Evolutionary conservation across 306 rosid species (phyloP).

Genomic region (Crotalaria pallida): DNA sequence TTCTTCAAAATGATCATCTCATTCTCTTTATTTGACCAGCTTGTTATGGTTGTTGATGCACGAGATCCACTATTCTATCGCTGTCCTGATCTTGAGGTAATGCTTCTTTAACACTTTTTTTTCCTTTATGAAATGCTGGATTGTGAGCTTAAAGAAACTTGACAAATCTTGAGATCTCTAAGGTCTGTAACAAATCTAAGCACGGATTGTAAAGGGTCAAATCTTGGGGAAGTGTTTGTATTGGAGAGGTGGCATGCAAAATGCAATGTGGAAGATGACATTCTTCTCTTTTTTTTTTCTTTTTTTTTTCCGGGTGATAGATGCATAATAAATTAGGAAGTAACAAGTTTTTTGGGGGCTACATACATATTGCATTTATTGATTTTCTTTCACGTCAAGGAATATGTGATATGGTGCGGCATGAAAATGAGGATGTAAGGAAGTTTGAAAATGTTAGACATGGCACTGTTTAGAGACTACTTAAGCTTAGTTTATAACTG

Average conservation of each 20-base stretch:
- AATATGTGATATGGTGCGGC: not conserved
- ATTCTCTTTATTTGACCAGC: constrained; percentile 33
- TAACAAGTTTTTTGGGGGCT: not conserved
- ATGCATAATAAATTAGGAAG: not conserved
- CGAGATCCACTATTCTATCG: constrained; percentile 77
- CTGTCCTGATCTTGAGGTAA: constrained; percentile 88
- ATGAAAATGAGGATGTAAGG: not conserved
- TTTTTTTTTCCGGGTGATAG: no score
- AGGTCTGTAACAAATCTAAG: not conserved
- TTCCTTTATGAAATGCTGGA: not conserved
- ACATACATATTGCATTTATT: not conserved
- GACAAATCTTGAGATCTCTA: not conserved
- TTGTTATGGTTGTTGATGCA: constrained; percentile 83
- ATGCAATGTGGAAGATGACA: not conserved
- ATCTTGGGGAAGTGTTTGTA: not conserved
- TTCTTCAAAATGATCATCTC: not conserved
- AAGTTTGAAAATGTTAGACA: not conserved
- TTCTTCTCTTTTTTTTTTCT: not conserved
- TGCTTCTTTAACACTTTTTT: not conserved
- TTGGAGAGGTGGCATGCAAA: not conserved
- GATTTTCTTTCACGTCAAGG: not conserved
- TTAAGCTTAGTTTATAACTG: not conserved
- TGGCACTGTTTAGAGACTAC: not conserved
- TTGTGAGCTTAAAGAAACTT: not conserved
- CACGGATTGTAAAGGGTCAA: not conserved